Conservation (phyloP, 345 rosid genomes). For the Bruguiera sexangula region DNA sequence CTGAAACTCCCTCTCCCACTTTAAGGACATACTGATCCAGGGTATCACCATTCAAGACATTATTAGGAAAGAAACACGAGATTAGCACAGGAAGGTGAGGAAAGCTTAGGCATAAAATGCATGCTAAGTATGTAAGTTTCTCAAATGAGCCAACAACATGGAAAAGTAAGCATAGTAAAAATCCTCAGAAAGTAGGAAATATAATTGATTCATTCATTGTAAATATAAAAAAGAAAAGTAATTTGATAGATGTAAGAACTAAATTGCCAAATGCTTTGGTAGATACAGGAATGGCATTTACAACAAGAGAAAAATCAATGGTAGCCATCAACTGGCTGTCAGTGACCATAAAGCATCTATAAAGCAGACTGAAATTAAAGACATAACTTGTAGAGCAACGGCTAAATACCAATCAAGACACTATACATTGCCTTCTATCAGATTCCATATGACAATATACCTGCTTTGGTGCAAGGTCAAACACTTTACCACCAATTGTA, state of each 20-base stretch:
- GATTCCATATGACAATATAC: not conserved
- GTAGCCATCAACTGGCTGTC: too few relatives aligned
- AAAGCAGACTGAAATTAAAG: not conserved
- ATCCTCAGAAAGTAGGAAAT: not conserved
- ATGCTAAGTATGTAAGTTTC: too few relatives aligned
- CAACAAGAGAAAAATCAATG: too few relatives aligned
- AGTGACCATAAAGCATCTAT: too few relatives aligned
- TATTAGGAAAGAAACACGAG: not conserved
- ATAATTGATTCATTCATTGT: too few relatives aligned
- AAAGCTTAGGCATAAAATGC: not conserved
- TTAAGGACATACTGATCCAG: conserved; percentile 29
- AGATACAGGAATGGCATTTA: too few relatives aligned
- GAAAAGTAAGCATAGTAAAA: not conserved
- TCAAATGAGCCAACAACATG: too few relatives aligned
- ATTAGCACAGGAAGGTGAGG: not conserved
- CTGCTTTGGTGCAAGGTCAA: conserved; percentile 25
- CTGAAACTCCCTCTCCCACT: conserved; percentile 32
- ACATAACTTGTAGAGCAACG: not conserved
- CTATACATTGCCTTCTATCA: not conserved
- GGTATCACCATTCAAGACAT: not conserved
- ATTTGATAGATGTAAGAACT: too few relatives aligned
- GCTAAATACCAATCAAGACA: not conserved
- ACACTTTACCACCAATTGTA: conserved; percentile 29
- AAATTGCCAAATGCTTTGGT: too few relatives aligned
- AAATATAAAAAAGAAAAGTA: too few relatives aligned